phyloP scores from a whole-genome alignment of 371 early-diverging fungal genomes.

The Mucor circinelloides region DNA sequence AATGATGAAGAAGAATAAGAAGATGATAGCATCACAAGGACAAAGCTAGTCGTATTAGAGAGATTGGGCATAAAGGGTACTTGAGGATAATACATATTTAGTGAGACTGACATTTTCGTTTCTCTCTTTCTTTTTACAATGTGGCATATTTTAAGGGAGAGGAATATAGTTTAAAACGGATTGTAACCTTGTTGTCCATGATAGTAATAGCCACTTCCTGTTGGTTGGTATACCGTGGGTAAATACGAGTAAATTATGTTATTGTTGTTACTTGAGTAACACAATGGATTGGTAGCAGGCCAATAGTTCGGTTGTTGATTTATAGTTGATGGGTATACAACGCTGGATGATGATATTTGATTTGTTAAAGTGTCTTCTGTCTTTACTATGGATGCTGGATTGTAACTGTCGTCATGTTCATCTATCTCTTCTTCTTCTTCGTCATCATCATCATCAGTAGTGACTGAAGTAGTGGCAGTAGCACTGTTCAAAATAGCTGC shows the following conservation, averaged over 20 bases:
- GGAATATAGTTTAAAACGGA: background rate
- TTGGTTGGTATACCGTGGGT: conserved; percentile 3
- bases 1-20: background rate
- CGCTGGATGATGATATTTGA: background rate
- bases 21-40: background rate
- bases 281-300: background rate
- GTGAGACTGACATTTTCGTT: background rate
- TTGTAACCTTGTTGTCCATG: background rate
- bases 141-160: background rate
- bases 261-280: conserved; percentile 2
- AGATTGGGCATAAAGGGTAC: background rate
- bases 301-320: conserved; percentile 8
- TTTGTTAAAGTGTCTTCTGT: background rate
- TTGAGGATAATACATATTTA: background rate
- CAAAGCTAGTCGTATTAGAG: background rate
- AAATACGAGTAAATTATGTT: background rate
- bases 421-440: conserved; percentile 1
- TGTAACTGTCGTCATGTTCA: background rate
- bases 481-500: background rate
- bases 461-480: background rate
- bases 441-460: conserved; percentile 2
- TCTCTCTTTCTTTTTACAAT: background rate
- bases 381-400: background rate
- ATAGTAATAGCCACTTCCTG: background rate
- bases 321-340: background rate